Percentiles rank a stretch among this genome's conserved stretches.
Evolutionary conservation across 768 basidiomycete genomes (phyloP).

Genomic region (Hericium erinaceus): DNA sequence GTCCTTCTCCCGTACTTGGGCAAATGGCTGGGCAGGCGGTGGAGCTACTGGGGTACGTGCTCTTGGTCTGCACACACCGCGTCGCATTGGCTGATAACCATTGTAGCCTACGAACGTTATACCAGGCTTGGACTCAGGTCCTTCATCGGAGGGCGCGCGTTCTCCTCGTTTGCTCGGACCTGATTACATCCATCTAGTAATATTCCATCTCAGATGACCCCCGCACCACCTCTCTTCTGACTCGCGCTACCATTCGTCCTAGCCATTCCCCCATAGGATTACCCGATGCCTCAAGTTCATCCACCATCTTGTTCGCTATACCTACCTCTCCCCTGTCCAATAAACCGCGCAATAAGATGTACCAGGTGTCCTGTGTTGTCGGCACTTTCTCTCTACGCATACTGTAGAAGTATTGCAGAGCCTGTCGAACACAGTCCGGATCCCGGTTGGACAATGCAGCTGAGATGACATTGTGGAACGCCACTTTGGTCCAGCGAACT

Average conservation of each 20-base stretch:
- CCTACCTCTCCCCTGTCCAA: conserved; percentile 47
- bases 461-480: conserved; percentile 72
- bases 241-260: conserved; percentile 19
- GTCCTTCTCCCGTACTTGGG: conserved; percentile 82
- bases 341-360: conserved; percentile 62
- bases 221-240: conserved; percentile 1
- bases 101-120: conserved; percentile 63
- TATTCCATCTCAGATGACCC: no score
- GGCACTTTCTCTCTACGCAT: conserved; percentile 43
- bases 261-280: conserved; percentile 34
- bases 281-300: conserved; percentile 52
- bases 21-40: conserved; percentile 80
- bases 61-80: not conserved
- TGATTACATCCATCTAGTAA: not conserved
- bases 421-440: conserved; percentile 42
- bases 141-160: conserved; percentile 44
- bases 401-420: conserved; percentile 49
- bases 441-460: conserved; percentile 48
- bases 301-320: conserved; percentile 49
- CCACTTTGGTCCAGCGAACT: conserved; percentile 47
- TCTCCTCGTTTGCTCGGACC: conserved; percentile 1
- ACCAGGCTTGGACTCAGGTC: conserved; percentile 48
- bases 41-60: conserved; percentile 76
- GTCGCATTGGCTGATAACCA: not conserved
- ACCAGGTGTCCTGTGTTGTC: conserved; percentile 63